A percentile compares a stretch with the other conserved stretches of the same genome.
phyloP scores from a whole-genome alignment of 768 basidiomycete species.

The Auriscalpium microsporum region DNA sequence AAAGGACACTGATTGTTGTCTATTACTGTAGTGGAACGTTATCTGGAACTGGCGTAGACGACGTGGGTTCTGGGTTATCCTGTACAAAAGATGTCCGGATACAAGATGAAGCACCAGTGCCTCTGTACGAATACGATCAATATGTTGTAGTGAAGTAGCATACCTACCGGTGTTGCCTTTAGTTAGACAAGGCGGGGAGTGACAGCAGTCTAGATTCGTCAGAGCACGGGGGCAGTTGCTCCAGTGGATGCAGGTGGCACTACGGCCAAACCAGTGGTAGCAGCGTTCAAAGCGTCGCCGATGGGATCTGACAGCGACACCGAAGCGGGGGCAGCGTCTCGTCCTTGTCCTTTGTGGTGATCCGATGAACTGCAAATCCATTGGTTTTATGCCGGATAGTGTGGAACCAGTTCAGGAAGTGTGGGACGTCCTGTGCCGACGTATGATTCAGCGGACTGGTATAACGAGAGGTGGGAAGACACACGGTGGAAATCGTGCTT shows the following conservation, averaged over 20 bases:
- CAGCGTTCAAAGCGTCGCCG: neutral
- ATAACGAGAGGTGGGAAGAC: conserved; percentile 7
- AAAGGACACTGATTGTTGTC: neutral
- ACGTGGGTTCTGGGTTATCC: neutral
- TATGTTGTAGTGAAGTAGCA: neutral
- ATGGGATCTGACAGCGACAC: neutral
- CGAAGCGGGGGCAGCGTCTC: neutral
- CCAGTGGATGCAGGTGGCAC: neutral
- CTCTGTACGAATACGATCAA: neutral
- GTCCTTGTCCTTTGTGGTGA: neutral
- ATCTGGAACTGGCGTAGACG: conserved; percentile 67
- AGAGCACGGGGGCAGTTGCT: neutral
- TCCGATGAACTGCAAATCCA: neutral
- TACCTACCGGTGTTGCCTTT: neutral
- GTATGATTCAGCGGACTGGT: neutral
- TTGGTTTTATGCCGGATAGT: conserved; percentile 17
- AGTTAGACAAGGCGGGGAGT: neutral
- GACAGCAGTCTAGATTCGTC: neutral
- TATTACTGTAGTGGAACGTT: conserved; percentile 59
- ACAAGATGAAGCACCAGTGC: no score
- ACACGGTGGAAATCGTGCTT: conserved; percentile 54
- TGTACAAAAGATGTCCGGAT: no score
- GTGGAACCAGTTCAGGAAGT: conserved; percentile 62
- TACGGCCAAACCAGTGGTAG: neutral
- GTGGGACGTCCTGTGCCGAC: conserved; percentile 53